Evolutionary conservation across 2,329 filamentous ascomycete genomes (phyloP), one percentile per base, ranked within the genome.

Genomic region (Ophiobolus disseminans): DNA sequence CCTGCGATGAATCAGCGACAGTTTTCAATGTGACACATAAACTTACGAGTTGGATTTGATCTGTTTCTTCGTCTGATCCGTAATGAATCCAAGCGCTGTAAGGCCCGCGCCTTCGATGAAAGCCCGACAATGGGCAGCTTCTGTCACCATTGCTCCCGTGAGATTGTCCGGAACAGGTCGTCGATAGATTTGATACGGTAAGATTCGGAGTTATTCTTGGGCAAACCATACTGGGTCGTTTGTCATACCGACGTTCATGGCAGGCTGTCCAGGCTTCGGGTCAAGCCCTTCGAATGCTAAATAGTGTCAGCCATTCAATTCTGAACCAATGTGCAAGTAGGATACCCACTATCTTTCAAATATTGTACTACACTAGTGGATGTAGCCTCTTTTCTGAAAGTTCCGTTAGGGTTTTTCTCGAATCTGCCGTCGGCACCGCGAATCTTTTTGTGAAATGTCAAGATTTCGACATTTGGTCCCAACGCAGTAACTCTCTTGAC

Each of bases 141-240:
- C 2, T 2, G 23, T 38, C 5, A 57, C 20, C 56, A 57, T 57
- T 3, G 3, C 14, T 5, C 11, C n/a, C 6, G 30, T 28, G 5
- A 57, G 14, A n/a, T 38, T 17, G n/a, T 42, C 46, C 3, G 55
- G 52, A 5, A 57, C 13, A 10, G 34, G 19, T 7, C 34, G 23
- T 10, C n/a, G 38, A 35, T 50, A 57, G 5, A 42, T 17, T 41
- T 55, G 50, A 25, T 53, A 53, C 4, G 50, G 48, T 7, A 57
- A 6, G 19, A 60, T 55, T 10, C 23, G 32, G 6, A 45, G 41
- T 30, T 19, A 22, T 17, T 56, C 49, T 8, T 31, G 40, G 17
- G 49, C 21, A 28, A 43, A 56, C 41, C 42, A 56, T 4, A 32
- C 37, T 22, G 46, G 43, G 26, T 46, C 21, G 10, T 9, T 13